phyloP scores from a whole-genome alignment of 345 rosid species.

The Mangifera indica region DNA sequence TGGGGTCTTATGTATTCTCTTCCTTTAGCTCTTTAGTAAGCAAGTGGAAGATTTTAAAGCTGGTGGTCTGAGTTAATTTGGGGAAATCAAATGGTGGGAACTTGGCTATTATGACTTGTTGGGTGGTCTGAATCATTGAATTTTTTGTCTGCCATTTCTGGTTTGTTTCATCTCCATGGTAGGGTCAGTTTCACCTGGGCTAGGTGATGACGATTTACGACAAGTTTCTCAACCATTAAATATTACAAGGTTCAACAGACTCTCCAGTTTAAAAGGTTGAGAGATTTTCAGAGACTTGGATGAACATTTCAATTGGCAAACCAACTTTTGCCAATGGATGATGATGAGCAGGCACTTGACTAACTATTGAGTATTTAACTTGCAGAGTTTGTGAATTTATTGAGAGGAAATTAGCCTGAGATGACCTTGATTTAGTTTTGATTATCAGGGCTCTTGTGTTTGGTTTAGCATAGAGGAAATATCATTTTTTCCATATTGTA shows the following conservation, averaged over 20 bases:
- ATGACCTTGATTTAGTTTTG: background rate
- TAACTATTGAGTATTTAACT: conserved; percentile 12
- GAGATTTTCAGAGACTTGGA: background rate
- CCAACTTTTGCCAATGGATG: background rate
- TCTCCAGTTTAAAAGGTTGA: no score
- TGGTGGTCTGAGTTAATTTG: conserved; percentile 39
- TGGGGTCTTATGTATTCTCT: conserved; percentile 26
- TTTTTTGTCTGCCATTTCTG: conserved; percentile 49
- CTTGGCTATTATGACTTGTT: conserved; percentile 24
- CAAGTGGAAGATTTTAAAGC: conserved; percentile 27
- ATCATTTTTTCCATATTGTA: no score
- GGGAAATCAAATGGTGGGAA: conserved; percentile 38
- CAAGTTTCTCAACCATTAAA: no score
- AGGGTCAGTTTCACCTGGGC: conserved; percentile 36
- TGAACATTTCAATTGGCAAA: background rate
- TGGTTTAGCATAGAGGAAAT: conserved; percentile 3
- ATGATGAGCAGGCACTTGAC: conserved; percentile 1
- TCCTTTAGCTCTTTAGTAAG: conserved; percentile 21
- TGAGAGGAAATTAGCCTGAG: conserved; percentile 19
- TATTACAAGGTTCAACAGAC: no score
- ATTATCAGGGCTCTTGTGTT: background rate
- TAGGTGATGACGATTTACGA: background rate
- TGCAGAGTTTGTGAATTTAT: conserved; percentile 27
- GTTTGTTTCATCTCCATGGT: conserved; percentile 30
- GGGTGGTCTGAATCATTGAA: conserved; percentile 44